phyloP scores from a whole-genome alignment of 2,329 filamentous ascomycete species.

The Cercospora zeina region DNA sequence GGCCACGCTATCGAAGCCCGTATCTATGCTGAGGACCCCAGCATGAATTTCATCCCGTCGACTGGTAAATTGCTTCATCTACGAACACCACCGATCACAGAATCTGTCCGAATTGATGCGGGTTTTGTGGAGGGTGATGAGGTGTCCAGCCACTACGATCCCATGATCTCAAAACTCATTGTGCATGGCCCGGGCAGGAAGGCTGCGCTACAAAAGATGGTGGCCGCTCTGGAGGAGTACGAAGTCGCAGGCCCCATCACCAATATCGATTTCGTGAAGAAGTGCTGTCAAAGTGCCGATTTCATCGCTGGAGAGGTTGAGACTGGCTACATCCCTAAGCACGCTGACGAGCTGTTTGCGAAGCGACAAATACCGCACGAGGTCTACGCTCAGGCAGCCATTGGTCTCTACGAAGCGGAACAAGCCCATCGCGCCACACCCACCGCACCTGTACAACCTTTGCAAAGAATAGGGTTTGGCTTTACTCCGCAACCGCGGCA shows the following conservation, averaged over 20 bases:
- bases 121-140: constrained; percentile 90
- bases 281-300: constrained; percentile 74
- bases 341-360: constrained; percentile 74
- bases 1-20: constrained; percentile 93
- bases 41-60: constrained; percentile 88
- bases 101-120: constrained; percentile 85
- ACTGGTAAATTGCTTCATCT: constrained; percentile 86
- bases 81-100: constrained; percentile 65
- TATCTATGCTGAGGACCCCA: constrained; percentile 95
- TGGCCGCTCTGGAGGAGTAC: constrained; percentile 78
- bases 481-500: constrained; percentile 61
- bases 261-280: constrained; percentile 95
- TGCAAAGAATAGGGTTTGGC: constrained; percentile 57
- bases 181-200: constrained; percentile 77
- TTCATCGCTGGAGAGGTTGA: constrained; percentile 89
- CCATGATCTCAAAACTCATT: constrained; percentile 98
- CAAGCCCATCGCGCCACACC: constrained; percentile 49
- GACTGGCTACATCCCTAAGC: constrained; percentile 92
- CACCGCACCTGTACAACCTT: constrained; percentile 31
- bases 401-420: constrained; percentile 59
- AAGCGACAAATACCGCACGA: constrained; percentile 60
- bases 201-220: constrained; percentile 79
- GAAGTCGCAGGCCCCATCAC: constrained; percentile 91
- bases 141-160: constrained; percentile 92
- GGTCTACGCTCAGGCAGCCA: constrained; percentile 80